phyloP scores from a whole-genome alignment of 768 basidiomycete genomes.

The Boletus rex-veris region DNA sequence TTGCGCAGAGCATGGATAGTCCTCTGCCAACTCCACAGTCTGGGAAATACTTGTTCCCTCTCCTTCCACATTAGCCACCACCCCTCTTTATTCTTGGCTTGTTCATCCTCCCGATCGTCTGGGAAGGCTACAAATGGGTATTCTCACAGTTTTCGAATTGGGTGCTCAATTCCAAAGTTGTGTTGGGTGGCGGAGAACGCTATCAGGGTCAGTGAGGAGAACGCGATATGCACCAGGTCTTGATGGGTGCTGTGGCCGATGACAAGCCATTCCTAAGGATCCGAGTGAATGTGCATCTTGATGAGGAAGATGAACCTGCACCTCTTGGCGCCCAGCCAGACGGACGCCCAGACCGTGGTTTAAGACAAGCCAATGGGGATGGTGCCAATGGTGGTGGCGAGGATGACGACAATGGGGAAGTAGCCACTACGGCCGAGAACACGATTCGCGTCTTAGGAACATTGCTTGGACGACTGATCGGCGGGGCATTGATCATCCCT shows the following conservation, averaged over 20 bases:
- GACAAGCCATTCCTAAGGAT: conserved; percentile 31
- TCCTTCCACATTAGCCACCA: conserved; percentile 51
- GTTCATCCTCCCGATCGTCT: conserved; percentile 48
- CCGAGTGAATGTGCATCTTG: conserved; percentile 34
- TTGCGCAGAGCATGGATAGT: neutral
- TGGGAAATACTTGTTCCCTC: conserved; percentile 21
- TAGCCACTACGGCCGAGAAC: conserved; percentile 52
- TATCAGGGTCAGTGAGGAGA: conserved; percentile 15
- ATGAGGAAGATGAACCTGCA: conserved; percentile 21
- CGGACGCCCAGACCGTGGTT: conserved; percentile 9
- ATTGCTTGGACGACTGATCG: conserved; percentile 62
- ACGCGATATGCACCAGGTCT: conserved; percentile 18
- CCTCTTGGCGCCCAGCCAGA: conserved; percentile 13
- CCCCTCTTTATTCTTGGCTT: conserved; percentile 54
- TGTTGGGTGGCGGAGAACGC: neutral
- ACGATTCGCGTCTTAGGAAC: conserved; percentile 55
- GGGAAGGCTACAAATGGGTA: conserved; percentile 40
- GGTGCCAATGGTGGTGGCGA: conserved; percentile 3
- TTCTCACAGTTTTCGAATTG: conserved; percentile 41
- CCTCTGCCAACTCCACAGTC: neutral
- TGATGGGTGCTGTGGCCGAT: conserved; percentile 24
- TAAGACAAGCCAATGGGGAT: conserved; percentile 9
- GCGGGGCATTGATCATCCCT: conserved; percentile 67
- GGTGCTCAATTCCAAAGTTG: conserved; percentile 39
- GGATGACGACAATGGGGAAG: conserved; percentile 24